Base-by-base conservation (phyloP, 345 rosid species). In the Lepidium aucheri region DNA sequence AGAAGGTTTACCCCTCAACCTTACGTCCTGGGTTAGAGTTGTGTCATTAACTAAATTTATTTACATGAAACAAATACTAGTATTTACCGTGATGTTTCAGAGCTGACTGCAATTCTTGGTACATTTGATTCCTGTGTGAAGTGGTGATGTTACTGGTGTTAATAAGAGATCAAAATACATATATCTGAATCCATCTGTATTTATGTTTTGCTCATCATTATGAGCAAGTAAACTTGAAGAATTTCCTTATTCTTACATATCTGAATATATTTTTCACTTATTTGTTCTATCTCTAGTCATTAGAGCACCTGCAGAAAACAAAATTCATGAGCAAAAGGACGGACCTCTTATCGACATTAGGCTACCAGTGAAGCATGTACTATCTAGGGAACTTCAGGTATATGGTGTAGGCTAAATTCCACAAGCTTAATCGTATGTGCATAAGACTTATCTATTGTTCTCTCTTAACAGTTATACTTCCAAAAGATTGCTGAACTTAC, bases 351-450 rank as follows among this genome's bases (percentile, higher is more conserved):
- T 88, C 65, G 95, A 90, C 75, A 67, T 90, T 73, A 90, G 85
- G 75, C 80, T 90, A 77, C 97, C 97, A 16, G 91, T 88, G 65
- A 90, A 78, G 77, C 99, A 94, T 77, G 84, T 92, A 54, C 50
- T 92, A 35, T 87, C 96, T 38, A 87, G 83, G 81, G 98, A 92
- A 77, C 89, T 92, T 75, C 96, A 89, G 96, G 98, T 89, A 80
- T 62, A 18, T 55, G 15, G 44, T 63, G 45, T 30, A 16, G 46
- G n/a, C 53, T 50, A 22, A 63, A 53, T 59, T n/a, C 26, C 62
- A n/a, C 49, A 45, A n/a, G 68, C 32, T 46, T 26, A 28, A 7
- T 42, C 42, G 40, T 47, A 15, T 62, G 17, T 49, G 43, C 69
- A 39, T 20, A 45, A 28, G 45, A 47, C 55, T 74, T 45, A 74